A percentile compares a stretch with the other conserved stretches of the same genome.
phyloP scores from a whole-genome alignment of 805 yeast genomes.

The Wickerhamomyces sydowiorum region DNA sequence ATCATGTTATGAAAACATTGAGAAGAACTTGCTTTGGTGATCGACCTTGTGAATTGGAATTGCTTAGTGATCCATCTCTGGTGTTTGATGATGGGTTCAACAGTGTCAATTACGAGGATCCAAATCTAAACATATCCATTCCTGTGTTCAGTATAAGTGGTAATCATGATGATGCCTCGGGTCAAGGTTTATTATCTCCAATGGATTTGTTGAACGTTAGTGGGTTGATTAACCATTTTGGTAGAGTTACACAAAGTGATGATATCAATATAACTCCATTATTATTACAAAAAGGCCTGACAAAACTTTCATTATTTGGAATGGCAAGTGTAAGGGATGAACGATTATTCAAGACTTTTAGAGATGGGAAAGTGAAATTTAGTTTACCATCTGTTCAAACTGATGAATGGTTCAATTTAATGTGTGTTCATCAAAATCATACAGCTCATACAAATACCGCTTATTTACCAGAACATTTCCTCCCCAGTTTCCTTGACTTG shows the following conservation, averaged over 20 bases:
- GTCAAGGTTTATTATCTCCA: slow-evolving; percentile 76
- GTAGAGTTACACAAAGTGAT: slow-evolving; percentile 72
- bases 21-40: slow-evolving; percentile 76
- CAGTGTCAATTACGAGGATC: slow-evolving; percentile 83
- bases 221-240: slow-evolving; percentile 87
- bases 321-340: slow-evolving; percentile 88
- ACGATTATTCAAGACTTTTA: slow-evolving; percentile 72
- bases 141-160: slow-evolving; percentile 94
- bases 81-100: slow-evolving; percentile 61
- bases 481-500: slow-evolving; percentile 78
- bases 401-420: slow-evolving; percentile 74
- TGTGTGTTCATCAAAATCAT: slow-evolving; percentile 92
- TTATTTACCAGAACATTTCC: slow-evolving; percentile 75
- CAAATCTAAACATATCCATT: slow-evolving; percentile 78
- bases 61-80: slow-evolving; percentile 70
- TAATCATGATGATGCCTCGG: slow-evolving; percentile 95
- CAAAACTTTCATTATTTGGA: slow-evolving; percentile 84
- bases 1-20: slow-evolving; percentile 70
- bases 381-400: slow-evolving; percentile 55
- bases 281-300: slow-evolving; percentile 73
- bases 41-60: slow-evolving; percentile 78
- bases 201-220: slow-evolving; percentile 76
- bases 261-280: slow-evolving; percentile 70
- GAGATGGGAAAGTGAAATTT: slow-evolving; percentile 76
- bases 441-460: slow-evolving; percentile 74